Evolutionary conservation across 495 filamentous ascomycete species (phyloP), one percentile per base, ranked within the genome.

Genomic region (Podospora sp.): DNA sequence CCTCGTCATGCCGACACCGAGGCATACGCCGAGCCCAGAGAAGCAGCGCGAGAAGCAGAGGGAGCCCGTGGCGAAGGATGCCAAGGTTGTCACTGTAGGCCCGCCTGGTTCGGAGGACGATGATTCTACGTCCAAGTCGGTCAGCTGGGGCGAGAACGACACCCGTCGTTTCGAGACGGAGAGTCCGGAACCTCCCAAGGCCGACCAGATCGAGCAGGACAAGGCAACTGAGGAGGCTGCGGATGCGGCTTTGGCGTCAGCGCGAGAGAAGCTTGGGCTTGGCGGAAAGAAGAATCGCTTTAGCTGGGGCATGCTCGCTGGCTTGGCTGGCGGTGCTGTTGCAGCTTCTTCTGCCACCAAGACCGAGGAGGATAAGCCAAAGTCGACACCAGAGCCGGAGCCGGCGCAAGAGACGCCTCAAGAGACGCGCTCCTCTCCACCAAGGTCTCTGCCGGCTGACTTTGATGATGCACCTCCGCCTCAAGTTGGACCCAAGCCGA

Each of bases 1-100:
- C 65, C 68, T 87, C 24, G 82, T 87, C 40, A 73, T 79, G 25
- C 83, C 85, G 12, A 86, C 84, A 3, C 84, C 84, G 29, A 65
- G 68, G 6, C 76, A 80, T 1, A 81, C 83, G 1, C 84, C 83
- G 0, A 73, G 71, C 20, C 76, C 74, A 0, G 81, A 81, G 69
- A 76, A 76, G 50, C 75, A 75, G 68, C 71, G 29, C 40, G 55
- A 62, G 6, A 68, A 51, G 62, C 56, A 70, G 20, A 49, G 60
- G 3, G 58, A 59, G 11, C 46, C 71, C 40, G 65, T 68, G 40
- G 61, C 56, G 60, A 36, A 71, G 51, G 61, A 67, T 62, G 63
- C 61, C 33, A 68, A 72, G 3, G 49, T 65, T 2, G 46, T 56
- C 29, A 62, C 46, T 1, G 67, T 57, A 18, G 56, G 49, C 14